Conservation (phyloP, 2,329 filamentous ascomycete genomes). For the Plectosphaerella plurivora region DNA sequence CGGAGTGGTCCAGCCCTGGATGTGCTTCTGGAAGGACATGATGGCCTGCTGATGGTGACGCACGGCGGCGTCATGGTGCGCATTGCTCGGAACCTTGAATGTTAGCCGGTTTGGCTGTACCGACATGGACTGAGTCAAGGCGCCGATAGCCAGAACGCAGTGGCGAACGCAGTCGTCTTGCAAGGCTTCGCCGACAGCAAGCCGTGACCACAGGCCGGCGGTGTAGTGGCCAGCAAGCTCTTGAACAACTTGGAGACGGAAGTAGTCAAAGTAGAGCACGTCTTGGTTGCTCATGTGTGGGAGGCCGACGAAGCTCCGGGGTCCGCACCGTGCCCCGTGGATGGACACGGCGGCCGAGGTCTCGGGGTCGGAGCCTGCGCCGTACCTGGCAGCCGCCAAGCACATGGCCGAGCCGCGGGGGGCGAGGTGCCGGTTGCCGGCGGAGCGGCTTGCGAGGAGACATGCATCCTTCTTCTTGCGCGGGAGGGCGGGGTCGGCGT, state of each 20-base stretch:
- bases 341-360: neutral
- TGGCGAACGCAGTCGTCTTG: slow-evolving; percentile 7
- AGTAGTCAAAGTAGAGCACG: slow-evolving; percentile 6
- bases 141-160: slow-evolving; percentile 5
- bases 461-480: neutral
- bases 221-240: slow-evolving; percentile 5
- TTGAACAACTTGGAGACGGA: slow-evolving; percentile 4
- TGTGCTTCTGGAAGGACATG: slow-evolving; percentile 4
- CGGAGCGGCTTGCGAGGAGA: neutral
- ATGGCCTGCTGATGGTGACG: slow-evolving; percentile 5
- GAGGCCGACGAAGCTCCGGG: neutral
- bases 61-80: slow-evolving; percentile 5
- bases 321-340: neutral
- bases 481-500: slow-evolving; percentile 1
- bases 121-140: neutral
- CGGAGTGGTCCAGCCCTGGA: neutral
- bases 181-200: slow-evolving; percentile 4
- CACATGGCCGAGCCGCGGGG: neutral
- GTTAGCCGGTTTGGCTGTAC: neutral
- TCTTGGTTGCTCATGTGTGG: slow-evolving; percentile 3
- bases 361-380: too few species aligned
- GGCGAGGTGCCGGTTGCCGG: neutral
- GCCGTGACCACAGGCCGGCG: slow-evolving; percentile 4
- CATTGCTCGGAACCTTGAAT: neutral
- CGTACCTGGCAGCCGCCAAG: too few species aligned